These are phyloP conservation scores for Penicillium sp. DNA, from an alignment of 2,329 filamentous ascomycete species.

Conservation along the genomic window DNA sequence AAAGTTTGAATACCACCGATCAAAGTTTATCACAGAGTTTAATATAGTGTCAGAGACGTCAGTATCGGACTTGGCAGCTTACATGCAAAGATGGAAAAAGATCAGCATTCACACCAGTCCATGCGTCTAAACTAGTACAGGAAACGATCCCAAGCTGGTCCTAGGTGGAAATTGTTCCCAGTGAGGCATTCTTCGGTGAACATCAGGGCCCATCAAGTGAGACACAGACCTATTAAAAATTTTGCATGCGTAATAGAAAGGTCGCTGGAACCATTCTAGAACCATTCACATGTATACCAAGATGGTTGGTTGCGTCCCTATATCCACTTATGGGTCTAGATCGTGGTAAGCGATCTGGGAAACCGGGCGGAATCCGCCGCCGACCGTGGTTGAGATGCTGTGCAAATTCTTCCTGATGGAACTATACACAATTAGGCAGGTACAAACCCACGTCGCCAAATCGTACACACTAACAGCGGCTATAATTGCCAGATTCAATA, in stretches of 20 bases:
- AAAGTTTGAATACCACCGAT: not conserved
- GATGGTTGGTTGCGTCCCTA: not conserved
- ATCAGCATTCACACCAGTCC: not conserved
- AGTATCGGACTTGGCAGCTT: not conserved
- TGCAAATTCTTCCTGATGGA: not conserved
- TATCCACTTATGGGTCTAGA: not conserved
- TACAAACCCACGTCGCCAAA: not conserved
- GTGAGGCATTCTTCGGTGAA: not conserved
- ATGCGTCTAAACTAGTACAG: not conserved
- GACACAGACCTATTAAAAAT: not conserved
- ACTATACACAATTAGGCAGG: constrained; percentile 1
- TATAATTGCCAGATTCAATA: not conserved
- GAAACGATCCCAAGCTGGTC: constrained; percentile 27
- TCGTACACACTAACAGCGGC: not conserved
- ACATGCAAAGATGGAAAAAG: not conserved
- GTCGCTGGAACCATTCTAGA: not conserved
- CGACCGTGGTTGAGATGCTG: not conserved
- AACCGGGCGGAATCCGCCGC: not conserved
- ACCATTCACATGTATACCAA: not conserved
- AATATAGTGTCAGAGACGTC: not conserved
- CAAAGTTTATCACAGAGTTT: not conserved
- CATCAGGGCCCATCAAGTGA: not conserved
- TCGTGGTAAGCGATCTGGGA: not conserved
- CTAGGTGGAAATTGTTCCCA: constrained; percentile 10
- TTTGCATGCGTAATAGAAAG: constrained; percentile 1